Base-by-base conservation (phyloP, 192 early-diverging fungal genomes). In the Coemansia sp. region DNA sequence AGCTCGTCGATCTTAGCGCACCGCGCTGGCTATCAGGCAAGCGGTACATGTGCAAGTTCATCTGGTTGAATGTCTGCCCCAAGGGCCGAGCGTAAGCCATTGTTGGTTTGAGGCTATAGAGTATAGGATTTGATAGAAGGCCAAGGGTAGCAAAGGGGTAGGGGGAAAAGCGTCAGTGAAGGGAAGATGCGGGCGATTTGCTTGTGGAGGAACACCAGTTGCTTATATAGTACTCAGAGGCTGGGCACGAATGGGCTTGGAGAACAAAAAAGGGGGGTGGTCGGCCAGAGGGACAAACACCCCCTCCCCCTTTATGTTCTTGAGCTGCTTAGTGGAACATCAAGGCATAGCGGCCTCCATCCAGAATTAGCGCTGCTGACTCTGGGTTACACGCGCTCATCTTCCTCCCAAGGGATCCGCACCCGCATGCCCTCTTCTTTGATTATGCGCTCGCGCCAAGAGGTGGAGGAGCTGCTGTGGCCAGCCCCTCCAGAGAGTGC, bases 51-150 rank as follows among this genome's bases (percentile, higher is more conserved):
- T 72, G 55, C 11, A 81, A 70, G 57, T 81, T 81, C 57, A 81
- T 73, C 63, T 81, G 78, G 63, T 81, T 81, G 60, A 81, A 81
- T 34, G 78, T 81, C n/a, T 81, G 78, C 42, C 78, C 78, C 42
- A 81, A 67, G 28, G 78, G 78, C 37, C 78, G 62, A 16, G 69
- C 38, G 57, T 81, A 81, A 43, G 78, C 73, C 80, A 82, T 78
- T 13, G 31, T 62, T 58, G 13, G 50, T 31, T 53, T 7, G 11
- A 28, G 53, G n/a, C 1, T 39, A 51, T 51, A 23, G 13, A 14
- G 9, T 21, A 3, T 51, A 3, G n/a, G 4, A 16, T 43, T 43
- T 43, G n/a, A 6, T 13, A 13, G 39, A n/a, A 21, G 9, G 9
- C 13, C 26, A 11, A 51, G 48, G 48, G 9, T 26, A 13, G 21